These are phyloP conservation scores for Viridothelium virens DNA, from an alignment of 495 filamentous ascomycete genomes.

Conservation along the genomic window DNA sequence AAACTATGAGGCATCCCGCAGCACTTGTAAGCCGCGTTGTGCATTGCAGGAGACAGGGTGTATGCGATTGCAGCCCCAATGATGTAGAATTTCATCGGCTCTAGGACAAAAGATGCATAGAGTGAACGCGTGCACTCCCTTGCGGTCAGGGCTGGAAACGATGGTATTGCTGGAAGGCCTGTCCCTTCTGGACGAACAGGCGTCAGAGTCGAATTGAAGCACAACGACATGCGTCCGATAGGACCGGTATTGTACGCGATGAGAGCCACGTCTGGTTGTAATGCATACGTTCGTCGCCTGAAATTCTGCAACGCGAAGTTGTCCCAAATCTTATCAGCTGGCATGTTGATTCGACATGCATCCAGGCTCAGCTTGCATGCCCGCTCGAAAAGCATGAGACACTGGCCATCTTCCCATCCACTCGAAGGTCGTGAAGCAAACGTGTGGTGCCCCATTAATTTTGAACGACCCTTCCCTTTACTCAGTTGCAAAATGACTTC, in stretches of 20 bases:
- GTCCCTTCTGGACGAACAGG: conserved; percentile 46
- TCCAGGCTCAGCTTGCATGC: conserved; percentile 61
- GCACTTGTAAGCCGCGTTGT: conserved; percentile 63
- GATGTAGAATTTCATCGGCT: conserved; percentile 67
- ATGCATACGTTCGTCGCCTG: conserved; percentile 38
- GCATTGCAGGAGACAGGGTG: conserved; percentile 72
- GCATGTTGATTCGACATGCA: conserved; percentile 58
- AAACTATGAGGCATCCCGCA: conserved; percentile 69
- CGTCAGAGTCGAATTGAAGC: conserved; percentile 60
- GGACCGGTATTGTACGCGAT: conserved; percentile 68
- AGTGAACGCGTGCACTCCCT: conserved; percentile 51
- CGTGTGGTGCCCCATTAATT: conserved; percentile 62
- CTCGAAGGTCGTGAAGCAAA: conserved; percentile 16
- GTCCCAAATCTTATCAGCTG: conserved; percentile 51
- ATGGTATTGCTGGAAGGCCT: neutral
- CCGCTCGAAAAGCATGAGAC: conserved; percentile 35
- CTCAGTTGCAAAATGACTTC: conserved; percentile 48
- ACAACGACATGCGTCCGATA: conserved; percentile 57
- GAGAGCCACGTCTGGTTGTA: conserved; percentile 44
- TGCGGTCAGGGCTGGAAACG: conserved; percentile 35
- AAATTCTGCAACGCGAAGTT: conserved; percentile 53
- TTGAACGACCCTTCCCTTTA: conserved; percentile 54
- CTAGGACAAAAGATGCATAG: conserved; percentile 49
- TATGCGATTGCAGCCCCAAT: conserved; percentile 66
- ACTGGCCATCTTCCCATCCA: conserved; percentile 56